A percentile compares a stretch with the other conserved stretches of the same genome.
Evolutionary conservation across 306 rosid genomes (phyloP).

Genomic region (Glycine soja): DNA sequence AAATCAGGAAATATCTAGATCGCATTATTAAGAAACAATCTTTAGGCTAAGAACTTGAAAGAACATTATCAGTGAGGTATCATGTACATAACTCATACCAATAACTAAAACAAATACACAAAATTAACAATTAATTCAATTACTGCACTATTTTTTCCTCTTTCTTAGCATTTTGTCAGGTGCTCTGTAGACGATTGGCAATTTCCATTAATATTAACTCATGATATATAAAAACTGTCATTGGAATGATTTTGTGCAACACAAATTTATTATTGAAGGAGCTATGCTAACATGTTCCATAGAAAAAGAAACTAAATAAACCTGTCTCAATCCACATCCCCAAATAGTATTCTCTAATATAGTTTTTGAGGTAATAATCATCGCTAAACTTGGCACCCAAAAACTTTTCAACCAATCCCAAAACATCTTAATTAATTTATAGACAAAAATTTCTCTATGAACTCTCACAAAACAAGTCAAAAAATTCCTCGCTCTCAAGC

Average conservation of each 20-base stretch:
- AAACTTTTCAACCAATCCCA: slow-evolving; percentile 9
- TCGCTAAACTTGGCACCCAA: slow-evolving; percentile 13
- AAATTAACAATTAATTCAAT: slow-evolving; percentile 8
- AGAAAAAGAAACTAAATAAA: not conserved
- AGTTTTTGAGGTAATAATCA: not conserved
- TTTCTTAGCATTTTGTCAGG: not conserved
- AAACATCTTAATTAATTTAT: too few species aligned
- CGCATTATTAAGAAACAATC: not conserved
- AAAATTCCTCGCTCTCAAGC: slow-evolving; percentile 7
- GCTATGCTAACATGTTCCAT: not conserved
- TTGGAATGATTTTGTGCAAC: not conserved
- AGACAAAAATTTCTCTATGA: not conserved
- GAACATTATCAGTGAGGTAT: not conserved
- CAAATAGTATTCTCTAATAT: slow-evolving; percentile 4
- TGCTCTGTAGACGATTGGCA: not conserved
- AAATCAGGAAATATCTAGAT: slow-evolving; percentile 24
- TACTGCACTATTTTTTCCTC: not conserved
- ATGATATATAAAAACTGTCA: not conserved
- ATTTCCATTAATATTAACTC: not conserved
- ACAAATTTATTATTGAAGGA: not conserved
- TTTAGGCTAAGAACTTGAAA: not conserved
- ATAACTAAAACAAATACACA: not conserved
- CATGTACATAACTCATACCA: slow-evolving; percentile 2
- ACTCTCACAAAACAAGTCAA: not conserved
- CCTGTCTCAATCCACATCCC: not conserved